phyloP scores from a whole-genome alignment of 495 filamentous ascomycete species.

The Hypoxylon cercidicola region DNA sequence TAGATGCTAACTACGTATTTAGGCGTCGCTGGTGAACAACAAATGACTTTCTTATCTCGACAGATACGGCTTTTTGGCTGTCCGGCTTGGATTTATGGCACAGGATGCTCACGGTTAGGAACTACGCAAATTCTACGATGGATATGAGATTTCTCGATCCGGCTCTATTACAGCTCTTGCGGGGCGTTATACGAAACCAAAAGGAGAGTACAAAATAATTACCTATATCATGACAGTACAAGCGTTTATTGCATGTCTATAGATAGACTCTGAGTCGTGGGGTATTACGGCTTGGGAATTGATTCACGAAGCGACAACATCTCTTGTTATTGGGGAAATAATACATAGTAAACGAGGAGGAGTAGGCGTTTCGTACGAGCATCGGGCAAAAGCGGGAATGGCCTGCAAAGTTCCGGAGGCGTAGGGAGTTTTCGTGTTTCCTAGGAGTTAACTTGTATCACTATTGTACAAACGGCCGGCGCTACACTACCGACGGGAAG shows the following conservation, averaged over 20 bases:
- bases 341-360: background rate
- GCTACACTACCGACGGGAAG: background rate
- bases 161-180: background rate
- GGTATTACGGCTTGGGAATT: background rate
- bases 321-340: background rate
- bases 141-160: background rate
- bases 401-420: constrained; percentile 9
- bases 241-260: too few species aligned
- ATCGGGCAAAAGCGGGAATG: constrained; percentile 15
- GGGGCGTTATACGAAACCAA: too few species aligned
- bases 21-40: constrained; percentile 45
- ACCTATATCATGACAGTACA: too few species aligned
- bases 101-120: background rate
- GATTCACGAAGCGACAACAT: constrained; percentile 4
- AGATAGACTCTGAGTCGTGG: too few species aligned
- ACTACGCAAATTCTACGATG: background rate
- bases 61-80: background rate
- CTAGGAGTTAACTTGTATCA: constrained; percentile 13
- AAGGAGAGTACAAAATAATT: too few species aligned
- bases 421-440: constrained; percentile 19
- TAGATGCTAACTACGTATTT: constrained; percentile 18
- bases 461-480: constrained; percentile 18
- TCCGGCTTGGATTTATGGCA: background rate
- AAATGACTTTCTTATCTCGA: background rate
- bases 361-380: constrained; percentile 8